phyloP scores from a whole-genome alignment of 345 rosid genomes.

The Populus simonii region DNA sequence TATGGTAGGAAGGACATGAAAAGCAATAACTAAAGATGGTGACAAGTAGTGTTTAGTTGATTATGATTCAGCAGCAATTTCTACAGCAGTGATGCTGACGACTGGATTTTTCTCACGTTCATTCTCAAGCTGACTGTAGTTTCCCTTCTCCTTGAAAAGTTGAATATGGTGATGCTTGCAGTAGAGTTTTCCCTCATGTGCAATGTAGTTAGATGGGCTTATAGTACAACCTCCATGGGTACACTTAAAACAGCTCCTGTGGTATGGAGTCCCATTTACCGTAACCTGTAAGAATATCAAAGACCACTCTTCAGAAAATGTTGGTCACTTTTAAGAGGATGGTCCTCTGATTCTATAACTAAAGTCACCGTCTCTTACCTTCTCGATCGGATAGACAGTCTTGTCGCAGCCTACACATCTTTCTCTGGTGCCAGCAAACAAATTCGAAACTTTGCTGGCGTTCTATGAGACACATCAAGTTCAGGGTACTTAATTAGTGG shows the following conservation, averaged over 20 bases:
- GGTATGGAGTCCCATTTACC: constrained; percentile 54
- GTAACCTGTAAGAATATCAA: constrained; percentile 35
- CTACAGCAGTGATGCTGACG: constrained; percentile 15
- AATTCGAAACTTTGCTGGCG: constrained; percentile 39
- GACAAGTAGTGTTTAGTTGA: background rate
- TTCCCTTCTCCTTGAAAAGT: constrained; percentile 62
- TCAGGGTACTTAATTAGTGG: background rate
- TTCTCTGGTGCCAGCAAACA: constrained; percentile 57
- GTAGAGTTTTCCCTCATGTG: constrained; percentile 60
- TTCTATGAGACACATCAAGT: constrained; percentile 24
- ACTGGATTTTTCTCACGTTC: constrained; percentile 24
- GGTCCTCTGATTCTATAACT: background rate
- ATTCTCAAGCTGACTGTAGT: constrained; percentile 60
- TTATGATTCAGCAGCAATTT: constrained; percentile 36
- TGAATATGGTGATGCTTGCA: constrained; percentile 73
- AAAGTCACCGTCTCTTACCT: constrained; percentile 26
- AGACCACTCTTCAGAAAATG: background rate
- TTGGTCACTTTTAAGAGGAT: background rate
- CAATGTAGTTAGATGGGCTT: constrained; percentile 62
- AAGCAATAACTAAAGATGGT: background rate
- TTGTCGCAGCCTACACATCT: constrained; percentile 46
- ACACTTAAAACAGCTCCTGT: constrained; percentile 62
- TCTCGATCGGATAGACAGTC: constrained; percentile 61
- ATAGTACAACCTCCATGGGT: constrained; percentile 58
- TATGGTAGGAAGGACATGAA: background rate